Conservation (phyloP, 2,329 filamentous ascomycete genomes). For the Nemania bipapillata region DNA sequence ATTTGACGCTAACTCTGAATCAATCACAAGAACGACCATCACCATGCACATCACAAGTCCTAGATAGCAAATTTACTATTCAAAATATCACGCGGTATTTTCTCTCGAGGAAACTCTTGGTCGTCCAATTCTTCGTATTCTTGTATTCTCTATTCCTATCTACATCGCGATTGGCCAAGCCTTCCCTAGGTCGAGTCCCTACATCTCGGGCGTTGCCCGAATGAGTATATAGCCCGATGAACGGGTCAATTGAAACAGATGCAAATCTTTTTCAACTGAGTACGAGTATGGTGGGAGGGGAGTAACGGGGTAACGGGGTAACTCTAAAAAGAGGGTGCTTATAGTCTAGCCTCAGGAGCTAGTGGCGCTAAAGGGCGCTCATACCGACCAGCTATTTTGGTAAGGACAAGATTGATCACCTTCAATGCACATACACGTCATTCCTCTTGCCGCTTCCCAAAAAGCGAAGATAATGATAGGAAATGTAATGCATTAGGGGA, state of each 20-base stretch:
- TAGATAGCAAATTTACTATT: neutral
- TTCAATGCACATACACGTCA: too few relatives aligned
- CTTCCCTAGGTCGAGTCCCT: neutral
- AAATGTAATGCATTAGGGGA: too few relatives aligned
- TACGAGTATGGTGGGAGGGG: too few relatives aligned
- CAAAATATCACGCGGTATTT: neutral
- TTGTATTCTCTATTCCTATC: neutral
- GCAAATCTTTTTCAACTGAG: neutral
- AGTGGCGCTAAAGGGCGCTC: neutral
- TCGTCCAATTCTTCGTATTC: neutral
- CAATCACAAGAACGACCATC: neutral
- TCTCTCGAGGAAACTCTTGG: neutral
- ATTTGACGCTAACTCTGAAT: slow-evolving; percentile 17
- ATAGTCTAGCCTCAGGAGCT: neutral
- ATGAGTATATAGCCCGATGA: neutral
- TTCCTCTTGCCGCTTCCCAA: too few relatives aligned
- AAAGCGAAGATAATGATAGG: too few relatives aligned
- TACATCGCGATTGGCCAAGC: neutral
- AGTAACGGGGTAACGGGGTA: too few relatives aligned
- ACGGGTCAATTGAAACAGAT: neutral
- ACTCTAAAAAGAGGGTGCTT: neutral
- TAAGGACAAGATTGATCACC: too few relatives aligned
- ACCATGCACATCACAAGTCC: neutral
- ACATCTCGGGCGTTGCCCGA: neutral
- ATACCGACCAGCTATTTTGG: too few relatives aligned